These are phyloP conservation scores for Penstemon newberryi DNA, from an alignment of 257 asterid genomes.

Conservation along the genomic window DNA sequence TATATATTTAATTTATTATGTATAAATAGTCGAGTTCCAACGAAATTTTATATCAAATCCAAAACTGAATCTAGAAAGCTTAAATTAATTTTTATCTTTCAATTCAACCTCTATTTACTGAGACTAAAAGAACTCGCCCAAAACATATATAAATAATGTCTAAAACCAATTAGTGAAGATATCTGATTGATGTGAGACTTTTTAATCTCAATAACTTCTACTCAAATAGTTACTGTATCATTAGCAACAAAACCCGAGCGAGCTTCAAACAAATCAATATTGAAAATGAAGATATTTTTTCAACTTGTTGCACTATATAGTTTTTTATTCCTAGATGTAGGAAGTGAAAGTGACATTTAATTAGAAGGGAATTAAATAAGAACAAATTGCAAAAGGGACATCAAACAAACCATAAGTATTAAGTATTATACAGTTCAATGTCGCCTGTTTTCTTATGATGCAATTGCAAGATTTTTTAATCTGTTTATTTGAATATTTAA, in stretches of 20 bases:
- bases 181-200: not conserved
- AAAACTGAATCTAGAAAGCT: too few relatives aligned
- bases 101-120: too few relatives aligned
- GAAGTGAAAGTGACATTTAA: slow-evolving; percentile 29
- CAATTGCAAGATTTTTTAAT: slow-evolving; percentile 11
- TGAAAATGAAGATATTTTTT: slow-evolving; percentile 17
- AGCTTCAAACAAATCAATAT: slow-evolving; percentile 12
- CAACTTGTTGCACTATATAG: slow-evolving; percentile 17
- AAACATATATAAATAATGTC: not conserved
- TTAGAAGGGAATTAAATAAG: not conserved
- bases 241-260: too few relatives aligned
- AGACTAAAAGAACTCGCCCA: too few relatives aligned
- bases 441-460: slow-evolving; percentile 23
- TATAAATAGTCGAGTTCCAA: too few relatives aligned
- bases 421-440: slow-evolving; percentile 9
- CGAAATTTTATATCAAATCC: too few relatives aligned
- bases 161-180: not conserved
- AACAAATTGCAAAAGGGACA: slow-evolving; percentile 32
- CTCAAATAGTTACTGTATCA: not conserved
- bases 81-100: too few relatives aligned
- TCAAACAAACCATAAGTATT: slow-evolving; percentile 24
- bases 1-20: too few relatives aligned
- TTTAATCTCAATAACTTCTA: not conserved
- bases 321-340: not conserved
- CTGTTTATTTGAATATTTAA: not conserved